Evolutionary conservation across 2,329 filamentous ascomycete species (phyloP).

Genomic region (Cytospora leucostoma): DNA sequence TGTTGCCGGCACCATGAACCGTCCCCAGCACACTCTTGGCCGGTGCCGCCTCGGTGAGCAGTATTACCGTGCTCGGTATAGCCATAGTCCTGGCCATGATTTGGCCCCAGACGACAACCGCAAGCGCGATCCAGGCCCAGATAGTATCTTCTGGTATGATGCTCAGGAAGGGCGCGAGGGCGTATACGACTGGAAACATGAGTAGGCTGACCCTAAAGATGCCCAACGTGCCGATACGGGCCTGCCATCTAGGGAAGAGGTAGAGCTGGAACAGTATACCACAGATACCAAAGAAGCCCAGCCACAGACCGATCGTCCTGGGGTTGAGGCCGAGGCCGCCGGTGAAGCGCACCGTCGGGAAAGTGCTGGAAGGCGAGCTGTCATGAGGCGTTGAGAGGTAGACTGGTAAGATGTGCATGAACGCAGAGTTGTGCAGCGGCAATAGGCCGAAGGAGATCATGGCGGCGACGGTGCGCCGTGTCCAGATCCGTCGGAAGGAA

Average conservation of each 20-base stretch:
- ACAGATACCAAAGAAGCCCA: slow-evolving; percentile 61
- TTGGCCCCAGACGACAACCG: slow-evolving; percentile 51
- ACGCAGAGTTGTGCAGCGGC: slow-evolving; percentile 64
- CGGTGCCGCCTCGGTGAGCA: slow-evolving; percentile 43
- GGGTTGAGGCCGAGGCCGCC: slow-evolving; percentile 54
- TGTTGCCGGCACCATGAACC: slow-evolving; percentile 39
- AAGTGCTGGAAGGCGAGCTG: slow-evolving; percentile 19
- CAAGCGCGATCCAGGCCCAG: slow-evolving; percentile 47
- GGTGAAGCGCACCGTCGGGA: slow-evolving; percentile 49
- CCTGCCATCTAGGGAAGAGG: slow-evolving; percentile 60
- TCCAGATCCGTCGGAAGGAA: slow-evolving; percentile 18
- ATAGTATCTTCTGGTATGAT: slow-evolving; percentile 56
- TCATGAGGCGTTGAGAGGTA: slow-evolving; percentile 59
- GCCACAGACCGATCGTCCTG: slow-evolving; percentile 41
- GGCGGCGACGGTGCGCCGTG: slow-evolving; percentile 37
- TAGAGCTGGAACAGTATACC: slow-evolving; percentile 63
- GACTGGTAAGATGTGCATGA: slow-evolving; percentile 59
- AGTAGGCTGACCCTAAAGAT: slow-evolving; percentile 59
- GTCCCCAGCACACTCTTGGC: slow-evolving; percentile 40
- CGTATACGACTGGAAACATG: slow-evolving; percentile 61
- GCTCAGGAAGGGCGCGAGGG: slow-evolving; percentile 60
- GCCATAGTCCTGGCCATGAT: slow-evolving; percentile 63
- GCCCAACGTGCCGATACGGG: slow-evolving; percentile 58
- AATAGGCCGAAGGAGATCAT: slow-evolving; percentile 48
- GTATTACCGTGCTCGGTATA: slow-evolving; percentile 42